Base-by-base conservation (phyloP, 768 basidiomycete genomes). In the Suillus subalutaceus region DNA sequence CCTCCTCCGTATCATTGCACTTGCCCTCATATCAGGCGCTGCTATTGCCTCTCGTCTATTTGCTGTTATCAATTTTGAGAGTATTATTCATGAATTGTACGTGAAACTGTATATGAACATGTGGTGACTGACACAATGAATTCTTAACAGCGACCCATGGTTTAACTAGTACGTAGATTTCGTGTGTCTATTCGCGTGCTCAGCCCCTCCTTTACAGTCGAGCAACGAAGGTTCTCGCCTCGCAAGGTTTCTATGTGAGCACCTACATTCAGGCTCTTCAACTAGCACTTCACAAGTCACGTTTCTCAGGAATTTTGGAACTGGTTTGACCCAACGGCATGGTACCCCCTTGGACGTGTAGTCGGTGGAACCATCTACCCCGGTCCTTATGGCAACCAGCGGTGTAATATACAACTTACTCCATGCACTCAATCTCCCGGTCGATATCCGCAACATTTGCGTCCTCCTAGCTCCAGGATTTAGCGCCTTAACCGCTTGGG, bases 261-360 rank as follows among this genome's bases (percentile, higher is more conserved):
- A 2, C 16, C 6, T n/a, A 43, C 6, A 40, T 40, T 26, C 10
- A 43, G 58, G 23, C 6, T n/a, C 26, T 41, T 37, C 61, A 56
- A 63, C 26, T 6, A 12, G 67, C 57, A 35, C 63, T 30, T 43
- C 18, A 43, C 71, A 52, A 70, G 53, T 63, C 53, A n/a, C 41
- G 6, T 62, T 43, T 16, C 63, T 18, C 68, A 97, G 95, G 97
- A 93, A 89, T 99, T 99, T 81, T 99, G 97, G 97, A 99, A 99
- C 75, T 99, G 97, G 97, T 99, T 99, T 76, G 97, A 99, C 79
- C 96, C 96, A 26, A 97, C 97, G 4, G 97, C 97, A 71, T 99
- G 97, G 97, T 99, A 99, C 73, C 97, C 97, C 13, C 88, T 99
- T 0, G 97, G 97, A 55, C 94, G 97, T 72, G 96, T 97, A 60